Conservation (phyloP, 371 early-diverging fungal species). For the Actinomucor elegans region DNA sequence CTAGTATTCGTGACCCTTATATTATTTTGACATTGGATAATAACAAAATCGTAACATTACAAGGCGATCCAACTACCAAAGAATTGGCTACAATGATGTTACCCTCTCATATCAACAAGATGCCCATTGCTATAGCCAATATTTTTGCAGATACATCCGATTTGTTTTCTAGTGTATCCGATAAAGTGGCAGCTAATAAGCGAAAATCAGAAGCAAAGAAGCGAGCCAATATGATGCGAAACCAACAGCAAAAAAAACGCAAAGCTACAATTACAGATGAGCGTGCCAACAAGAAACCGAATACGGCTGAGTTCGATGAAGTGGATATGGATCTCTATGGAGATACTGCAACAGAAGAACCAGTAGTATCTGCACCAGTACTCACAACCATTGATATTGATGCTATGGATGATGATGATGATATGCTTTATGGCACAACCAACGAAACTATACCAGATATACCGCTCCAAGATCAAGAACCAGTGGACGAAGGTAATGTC, state of each 20-base stretch:
- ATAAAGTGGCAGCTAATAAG: constrained; percentile 12
- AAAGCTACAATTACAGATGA: constrained; percentile 23
- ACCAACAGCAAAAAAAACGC: constrained; percentile 24
- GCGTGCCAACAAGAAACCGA: constrained; percentile 12
- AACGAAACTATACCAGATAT: neutral
- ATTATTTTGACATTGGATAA: constrained; percentile 70
- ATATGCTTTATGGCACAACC: constrained; percentile 24
- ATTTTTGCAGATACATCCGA: constrained; percentile 61
- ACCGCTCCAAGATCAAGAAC: constrained; percentile 8
- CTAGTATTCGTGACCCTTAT: constrained; percentile 81
- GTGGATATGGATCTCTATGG: constrained; percentile 71
- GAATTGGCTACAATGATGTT: constrained; percentile 37
- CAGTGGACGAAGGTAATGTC: constrained; percentile 43
- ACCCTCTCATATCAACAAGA: constrained; percentile 47
- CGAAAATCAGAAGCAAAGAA: neutral
- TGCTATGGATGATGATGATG: constrained; percentile 34
- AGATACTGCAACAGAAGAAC: constrained; percentile 13
- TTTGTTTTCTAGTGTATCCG: constrained; percentile 46
- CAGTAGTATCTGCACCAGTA: constrained; percentile 1
- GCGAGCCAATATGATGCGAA: neutral
- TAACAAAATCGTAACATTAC: constrained; percentile 61
- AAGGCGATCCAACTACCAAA: constrained; percentile 55
- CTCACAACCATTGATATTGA: neutral
- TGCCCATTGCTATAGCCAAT: constrained; percentile 46
- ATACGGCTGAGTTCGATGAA: constrained; percentile 49